phyloP scores from a whole-genome alignment of 179 eudicot genomes.

The Vitellaria paradoxa region DNA sequence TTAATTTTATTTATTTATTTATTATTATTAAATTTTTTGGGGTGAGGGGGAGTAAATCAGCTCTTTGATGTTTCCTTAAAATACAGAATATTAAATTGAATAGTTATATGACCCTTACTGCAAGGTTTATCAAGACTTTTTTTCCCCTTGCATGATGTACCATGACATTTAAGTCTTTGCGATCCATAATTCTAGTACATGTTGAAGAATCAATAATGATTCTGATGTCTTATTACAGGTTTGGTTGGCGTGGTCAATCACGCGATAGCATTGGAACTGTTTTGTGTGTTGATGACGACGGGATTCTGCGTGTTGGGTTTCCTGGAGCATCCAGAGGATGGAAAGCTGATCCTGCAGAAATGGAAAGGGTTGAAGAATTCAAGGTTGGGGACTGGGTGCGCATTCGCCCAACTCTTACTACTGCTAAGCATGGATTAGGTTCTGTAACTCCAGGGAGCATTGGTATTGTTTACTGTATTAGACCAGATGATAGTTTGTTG shows the following conservation, averaged over 20 bases:
- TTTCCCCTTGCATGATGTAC: neutral
- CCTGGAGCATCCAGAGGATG: conserved; percentile 99
- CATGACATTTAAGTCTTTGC: neutral
- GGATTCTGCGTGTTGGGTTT: conserved; percentile 96
- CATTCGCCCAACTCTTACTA: conserved; percentile 87
- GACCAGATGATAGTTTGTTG: conserved; percentile 88
- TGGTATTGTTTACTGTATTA: conserved; percentile 87
- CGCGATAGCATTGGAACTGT: conserved; percentile 96
- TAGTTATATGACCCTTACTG: neutral
- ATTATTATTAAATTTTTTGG: no score
- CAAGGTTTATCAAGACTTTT: neutral
- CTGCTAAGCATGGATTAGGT: conserved; percentile 95
- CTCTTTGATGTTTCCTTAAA: neutral
- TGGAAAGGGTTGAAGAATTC: conserved; percentile 98
- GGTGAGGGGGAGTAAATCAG: no score
- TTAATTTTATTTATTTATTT: no score
- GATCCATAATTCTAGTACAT: neutral
- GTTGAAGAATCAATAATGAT: neutral
- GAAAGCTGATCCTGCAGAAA: conserved; percentile 99
- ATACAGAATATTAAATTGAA: conserved; percentile 5
- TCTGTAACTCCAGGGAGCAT: conserved; percentile 97
- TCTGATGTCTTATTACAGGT: conserved; percentile 41
- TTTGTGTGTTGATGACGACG: conserved; percentile 97
- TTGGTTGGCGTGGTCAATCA: conserved; percentile 91
- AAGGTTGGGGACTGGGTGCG: conserved; percentile 99